phyloP scores from a whole-genome alignment of 768 basidiomycete genomes.

The Daedaleopsis nitida region DNA sequence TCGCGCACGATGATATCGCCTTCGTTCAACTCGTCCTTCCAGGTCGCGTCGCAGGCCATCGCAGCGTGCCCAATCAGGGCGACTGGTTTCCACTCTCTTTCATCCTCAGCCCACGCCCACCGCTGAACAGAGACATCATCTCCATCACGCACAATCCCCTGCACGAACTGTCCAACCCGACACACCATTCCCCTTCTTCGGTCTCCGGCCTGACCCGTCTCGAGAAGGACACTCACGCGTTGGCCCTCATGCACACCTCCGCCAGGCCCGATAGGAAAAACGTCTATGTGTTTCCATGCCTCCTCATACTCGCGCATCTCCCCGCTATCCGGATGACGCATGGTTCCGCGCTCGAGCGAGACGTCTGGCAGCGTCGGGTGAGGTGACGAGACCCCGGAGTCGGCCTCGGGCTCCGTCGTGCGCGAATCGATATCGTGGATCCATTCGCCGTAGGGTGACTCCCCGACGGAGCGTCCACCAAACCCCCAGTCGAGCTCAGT shows the following conservation, averaged over 20 bases:
- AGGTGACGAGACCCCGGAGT: conserved; percentile 14
- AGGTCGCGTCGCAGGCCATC: conserved; percentile 8
- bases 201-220: neutral
- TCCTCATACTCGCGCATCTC: conserved; percentile 18
- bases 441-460: conserved; percentile 16
- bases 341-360: conserved; percentile 15
- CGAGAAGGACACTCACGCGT: conserved; percentile 1
- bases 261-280: neutral
- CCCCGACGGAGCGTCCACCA: conserved; percentile 14
- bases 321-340: conserved; percentile 14
- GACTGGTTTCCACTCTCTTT: neutral
- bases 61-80: conserved; percentile 1
- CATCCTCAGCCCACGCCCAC: conserved; percentile 9
- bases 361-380: conserved; percentile 14
- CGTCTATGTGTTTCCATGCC: conserved; percentile 13
- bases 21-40: neutral
- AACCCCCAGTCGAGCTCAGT: conserved; percentile 16
- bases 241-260: neutral
- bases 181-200: conserved; percentile 5
- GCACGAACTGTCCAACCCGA: conserved; percentile 13
- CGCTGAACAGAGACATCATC: conserved; percentile 6
- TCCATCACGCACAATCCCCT: conserved; percentile 14
- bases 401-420: conserved; percentile 12
- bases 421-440: conserved; percentile 22
- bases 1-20: neutral